These are phyloP conservation scores for Calonectria pteridis DNA, from an alignment of 2,329 filamentous ascomycete species.

Conservation along the genomic window DNA sequence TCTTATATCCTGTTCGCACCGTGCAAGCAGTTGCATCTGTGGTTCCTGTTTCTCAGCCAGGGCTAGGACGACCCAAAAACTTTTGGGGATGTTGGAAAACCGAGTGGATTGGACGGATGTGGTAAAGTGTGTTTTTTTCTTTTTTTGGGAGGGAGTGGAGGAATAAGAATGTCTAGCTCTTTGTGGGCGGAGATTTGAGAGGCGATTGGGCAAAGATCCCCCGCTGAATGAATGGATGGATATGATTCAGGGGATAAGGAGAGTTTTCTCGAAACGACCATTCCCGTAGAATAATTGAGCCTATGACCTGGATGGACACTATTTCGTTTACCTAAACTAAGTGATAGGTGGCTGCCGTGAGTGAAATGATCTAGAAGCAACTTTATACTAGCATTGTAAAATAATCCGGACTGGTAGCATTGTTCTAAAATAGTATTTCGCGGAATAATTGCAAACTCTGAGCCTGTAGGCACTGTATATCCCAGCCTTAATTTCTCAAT, in stretches of 20 bases:
- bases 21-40: slow-evolving; percentile 8
- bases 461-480: too few relatives aligned
- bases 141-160: too few relatives aligned
- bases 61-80: background rate
- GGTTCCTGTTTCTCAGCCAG: slow-evolving; percentile 1
- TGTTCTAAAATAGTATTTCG: too few relatives aligned
- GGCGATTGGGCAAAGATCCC: background rate
- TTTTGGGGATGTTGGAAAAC: background rate
- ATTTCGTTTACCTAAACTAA: background rate
- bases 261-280: background rate
- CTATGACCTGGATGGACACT: background rate
- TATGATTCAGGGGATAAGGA: background rate
- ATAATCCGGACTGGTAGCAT: too few relatives aligned
- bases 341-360: too few relatives aligned
- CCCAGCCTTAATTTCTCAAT: too few relatives aligned
- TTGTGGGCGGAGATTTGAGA: background rate
- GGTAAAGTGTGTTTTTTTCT: background rate
- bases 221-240: background rate
- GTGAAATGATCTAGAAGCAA: too few relatives aligned
- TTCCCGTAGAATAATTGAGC: background rate
- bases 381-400: too few relatives aligned
- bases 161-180: background rate
- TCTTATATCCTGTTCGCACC: slow-evolving; percentile 12
- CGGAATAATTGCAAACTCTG: too few relatives aligned
- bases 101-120: background rate